These are phyloP conservation scores for Geotrichum bryndzae DNA, from an alignment of 1,139 yeast species.

Conservation along the genomic window DNA sequence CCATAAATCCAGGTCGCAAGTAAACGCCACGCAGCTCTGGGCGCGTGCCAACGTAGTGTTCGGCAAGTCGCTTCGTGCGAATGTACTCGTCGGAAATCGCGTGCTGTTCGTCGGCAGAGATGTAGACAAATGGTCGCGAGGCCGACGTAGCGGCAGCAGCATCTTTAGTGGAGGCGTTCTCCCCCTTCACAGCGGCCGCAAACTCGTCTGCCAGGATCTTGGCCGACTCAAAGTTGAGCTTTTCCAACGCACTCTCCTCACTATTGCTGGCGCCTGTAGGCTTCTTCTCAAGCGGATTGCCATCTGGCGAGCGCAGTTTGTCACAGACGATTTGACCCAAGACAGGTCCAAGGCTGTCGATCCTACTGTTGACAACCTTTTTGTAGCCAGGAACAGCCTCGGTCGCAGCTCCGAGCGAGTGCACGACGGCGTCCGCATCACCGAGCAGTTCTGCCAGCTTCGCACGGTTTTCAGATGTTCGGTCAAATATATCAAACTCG, in stretches of 20 bases:
- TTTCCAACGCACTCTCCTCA: slow-evolving; percentile 45
- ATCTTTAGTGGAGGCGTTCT: background rate
- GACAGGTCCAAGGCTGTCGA: background rate
- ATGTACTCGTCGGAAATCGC: slow-evolving; percentile 65
- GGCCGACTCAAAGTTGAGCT: slow-evolving; percentile 67
- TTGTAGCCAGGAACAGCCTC: slow-evolving; percentile 62
- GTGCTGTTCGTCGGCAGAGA: slow-evolving; percentile 76
- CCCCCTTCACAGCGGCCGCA: slow-evolving; percentile 26
- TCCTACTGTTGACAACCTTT: slow-evolving; percentile 29
- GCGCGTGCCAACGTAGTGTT: slow-evolving; percentile 42
- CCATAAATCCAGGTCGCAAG: slow-evolving; percentile 81
- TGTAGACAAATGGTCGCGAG: slow-evolving; percentile 55
- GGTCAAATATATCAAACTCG: slow-evolving; percentile 61
- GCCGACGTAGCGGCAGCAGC: slow-evolving; percentile 1
- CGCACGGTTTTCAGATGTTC: slow-evolving; percentile 36
- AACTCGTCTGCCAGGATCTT: slow-evolving; percentile 55
- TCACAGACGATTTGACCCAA: background rate
- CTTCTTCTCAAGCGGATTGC: slow-evolving; percentile 11
- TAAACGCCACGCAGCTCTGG: slow-evolving; percentile 52
- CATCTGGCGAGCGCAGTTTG: background rate
- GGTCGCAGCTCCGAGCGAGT: slow-evolving; percentile 68
- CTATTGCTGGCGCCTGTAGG: slow-evolving; percentile 9
- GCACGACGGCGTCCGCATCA: slow-evolving; percentile 66
- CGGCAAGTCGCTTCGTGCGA: slow-evolving; percentile 72
- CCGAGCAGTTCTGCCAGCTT: slow-evolving; percentile 43